Base-by-base conservation (phyloP, 305 asterid genomes). In the Lippia alba region DNA sequence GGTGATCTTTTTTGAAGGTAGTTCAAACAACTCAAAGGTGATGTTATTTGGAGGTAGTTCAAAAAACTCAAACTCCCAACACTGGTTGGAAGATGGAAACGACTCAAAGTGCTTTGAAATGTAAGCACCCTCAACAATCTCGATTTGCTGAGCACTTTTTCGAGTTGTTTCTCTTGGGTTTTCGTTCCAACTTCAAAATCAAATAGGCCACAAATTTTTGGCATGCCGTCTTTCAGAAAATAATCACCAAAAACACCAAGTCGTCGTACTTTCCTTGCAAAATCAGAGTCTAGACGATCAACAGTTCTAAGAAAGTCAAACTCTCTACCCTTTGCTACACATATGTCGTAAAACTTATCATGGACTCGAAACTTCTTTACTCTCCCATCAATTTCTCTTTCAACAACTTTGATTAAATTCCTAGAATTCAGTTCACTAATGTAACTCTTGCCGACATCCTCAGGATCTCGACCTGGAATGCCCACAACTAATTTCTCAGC, bases 381-480 rank as follows among this genome's bases (percentile, higher is more conserved):
- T 72, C 80, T 75, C 56, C 80, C 77, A 66, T 65, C 74, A 45
- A 30, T 53, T 32, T 36, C 56, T 56, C 65, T 53, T 5, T 64
- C 44, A 46, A 69, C 62, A n/a, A 76, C 77, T 53, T 60, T 66
- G 34, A 76, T 55, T 44, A 76, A 66, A 51, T 76, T 76, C 24
- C 73, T 67, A 2, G 74, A 34, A 3, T 32, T 74, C 16, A 74
- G 59, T 30, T 16, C 41, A 60, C 67, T 65, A 49, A 72, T 17
- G 18, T 59, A 49, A 32, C 49, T 61, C 19, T 61, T 56, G 5
- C 67, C 81, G 15, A 46, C 66, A 60, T 61, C 75, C 55, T 70
- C 62, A n/a, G 19, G 41, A 40, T 49, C 56, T 14, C 20, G 32
- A 6, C 14, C 46, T 6, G 2, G 45, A 19, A 5, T 9, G 12